These are phyloP conservation scores for Phytophthora cryptogea DNA, from an alignment of 352 stramenopile genomes.

Conservation along the genomic window DNA sequence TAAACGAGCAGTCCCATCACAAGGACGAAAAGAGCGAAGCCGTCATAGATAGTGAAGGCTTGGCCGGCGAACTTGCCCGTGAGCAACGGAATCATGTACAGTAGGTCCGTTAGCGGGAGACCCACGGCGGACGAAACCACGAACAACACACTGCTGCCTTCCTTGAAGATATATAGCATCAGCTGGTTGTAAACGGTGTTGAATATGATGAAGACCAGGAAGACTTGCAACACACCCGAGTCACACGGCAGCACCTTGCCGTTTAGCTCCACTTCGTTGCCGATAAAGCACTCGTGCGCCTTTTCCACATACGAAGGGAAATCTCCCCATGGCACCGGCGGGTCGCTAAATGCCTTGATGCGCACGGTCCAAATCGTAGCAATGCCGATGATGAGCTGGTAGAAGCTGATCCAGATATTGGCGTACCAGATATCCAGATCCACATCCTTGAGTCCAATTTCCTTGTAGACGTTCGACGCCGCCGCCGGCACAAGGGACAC, in stretches of 20 bases:
- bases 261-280: constrained; percentile 69
- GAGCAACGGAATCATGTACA: constrained; percentile 85
- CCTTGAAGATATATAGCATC: constrained; percentile 91
- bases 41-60: constrained; percentile 87
- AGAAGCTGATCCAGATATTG: constrained; percentile 87
- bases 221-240: constrained; percentile 70
- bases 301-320: constrained; percentile 70
- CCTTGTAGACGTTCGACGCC: constrained; percentile 88
- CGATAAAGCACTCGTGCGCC: constrained; percentile 78
- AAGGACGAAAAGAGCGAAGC: constrained; percentile 86
- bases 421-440: constrained; percentile 90
- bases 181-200: constrained; percentile 90
- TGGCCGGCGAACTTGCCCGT: constrained; percentile 70
- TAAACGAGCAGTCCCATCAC: constrained; percentile 88
- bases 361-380: constrained; percentile 81
- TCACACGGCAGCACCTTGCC: constrained; percentile 63
- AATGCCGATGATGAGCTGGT: constrained; percentile 77
- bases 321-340: constrained; percentile 73
- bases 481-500: constrained; percentile 70
- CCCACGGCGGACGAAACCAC: constrained; percentile 86
- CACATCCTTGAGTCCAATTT: constrained; percentile 88
- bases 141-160: constrained; percentile 88
- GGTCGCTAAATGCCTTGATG: constrained; percentile 80
- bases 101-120: constrained; percentile 78
- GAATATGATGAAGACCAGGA: constrained; percentile 87